Conservation (phyloP, 805 yeast species). For the Yarrowia bubula region DNA sequence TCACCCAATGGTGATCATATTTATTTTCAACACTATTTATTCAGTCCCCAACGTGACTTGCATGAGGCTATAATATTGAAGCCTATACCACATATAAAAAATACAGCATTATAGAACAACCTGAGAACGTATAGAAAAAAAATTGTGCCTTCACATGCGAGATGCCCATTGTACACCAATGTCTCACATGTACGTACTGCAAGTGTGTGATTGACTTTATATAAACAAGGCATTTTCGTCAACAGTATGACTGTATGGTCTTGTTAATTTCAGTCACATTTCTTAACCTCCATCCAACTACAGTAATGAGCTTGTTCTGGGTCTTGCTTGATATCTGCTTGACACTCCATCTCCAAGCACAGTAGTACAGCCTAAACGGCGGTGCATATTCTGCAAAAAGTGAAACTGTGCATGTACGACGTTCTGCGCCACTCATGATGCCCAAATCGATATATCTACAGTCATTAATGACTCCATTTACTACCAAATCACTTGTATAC, state of each 20-base stretch:
- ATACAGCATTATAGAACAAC: constrained; percentile 2
- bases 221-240: too few species aligned
- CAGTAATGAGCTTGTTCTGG: neutral
- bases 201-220: too few species aligned
- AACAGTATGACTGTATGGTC: too few species aligned
- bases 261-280: too few species aligned
- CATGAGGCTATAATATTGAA: neutral
- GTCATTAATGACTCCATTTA: too few species aligned
- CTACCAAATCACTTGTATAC: too few species aligned
- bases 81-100: constrained; percentile 5
- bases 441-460: too few species aligned
- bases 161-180: too few species aligned
- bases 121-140: too few species aligned
- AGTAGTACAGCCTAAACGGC: neutral
- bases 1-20: constrained; percentile 75
- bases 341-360: neutral
- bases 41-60: constrained; percentile 28
- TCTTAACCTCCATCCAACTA: too few species aligned
- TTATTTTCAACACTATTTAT: constrained; percentile 27
- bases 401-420: neutral
- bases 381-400: constrained; percentile 15
- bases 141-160: too few species aligned
- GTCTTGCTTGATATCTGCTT: neutral
- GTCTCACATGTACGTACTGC: too few species aligned
- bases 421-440: neutral